These are phyloP conservation scores for Globisporangium uncinulatum DNA, from an alignment of 352 stramenopile genomes.

Conservation along the genomic window DNA sequence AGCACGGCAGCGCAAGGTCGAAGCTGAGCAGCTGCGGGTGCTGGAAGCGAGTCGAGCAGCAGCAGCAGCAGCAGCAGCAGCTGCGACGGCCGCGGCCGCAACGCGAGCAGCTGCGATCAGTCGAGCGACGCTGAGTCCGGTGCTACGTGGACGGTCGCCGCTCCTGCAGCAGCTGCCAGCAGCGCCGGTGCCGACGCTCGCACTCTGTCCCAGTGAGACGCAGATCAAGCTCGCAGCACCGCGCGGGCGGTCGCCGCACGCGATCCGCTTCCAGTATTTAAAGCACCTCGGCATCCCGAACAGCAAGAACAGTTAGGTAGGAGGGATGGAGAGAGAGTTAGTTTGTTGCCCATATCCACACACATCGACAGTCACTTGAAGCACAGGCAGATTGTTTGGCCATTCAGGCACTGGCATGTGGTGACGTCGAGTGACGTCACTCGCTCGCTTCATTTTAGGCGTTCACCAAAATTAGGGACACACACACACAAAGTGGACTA, in stretches of 20 bases:
- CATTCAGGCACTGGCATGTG: too few species aligned
- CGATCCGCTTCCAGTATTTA: constrained; percentile 85
- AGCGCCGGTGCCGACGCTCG: constrained; percentile 30
- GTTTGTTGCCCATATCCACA: too few species aligned
- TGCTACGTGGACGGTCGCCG: constrained; percentile 10
- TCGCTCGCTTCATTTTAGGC: too few species aligned
- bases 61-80: neutral
- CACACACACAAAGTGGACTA: too few species aligned
- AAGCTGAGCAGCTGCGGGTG: constrained; percentile 20
- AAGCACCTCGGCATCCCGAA: constrained; percentile 84
- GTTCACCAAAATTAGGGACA: too few species aligned
- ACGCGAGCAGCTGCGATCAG: constrained; percentile 9
- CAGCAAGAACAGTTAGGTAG: neutral
- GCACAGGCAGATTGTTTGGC: too few species aligned
- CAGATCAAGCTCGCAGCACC: constrained; percentile 64
- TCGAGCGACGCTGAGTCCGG: constrained; percentile 27
- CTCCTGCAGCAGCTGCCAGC: constrained; percentile 10
- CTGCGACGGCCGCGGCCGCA: neutral
- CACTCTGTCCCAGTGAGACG: constrained; percentile 41
- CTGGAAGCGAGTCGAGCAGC: constrained; percentile 5
- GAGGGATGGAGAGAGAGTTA: neutral
- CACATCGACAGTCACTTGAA: too few species aligned
- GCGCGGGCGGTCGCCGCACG: constrained; percentile 58
- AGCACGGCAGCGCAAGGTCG: constrained; percentile 40
- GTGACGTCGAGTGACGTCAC: too few species aligned